Evolutionary conservation across 768 basidiomycete species (phyloP).

Genomic region (Glaciozyma martinii): DNA sequence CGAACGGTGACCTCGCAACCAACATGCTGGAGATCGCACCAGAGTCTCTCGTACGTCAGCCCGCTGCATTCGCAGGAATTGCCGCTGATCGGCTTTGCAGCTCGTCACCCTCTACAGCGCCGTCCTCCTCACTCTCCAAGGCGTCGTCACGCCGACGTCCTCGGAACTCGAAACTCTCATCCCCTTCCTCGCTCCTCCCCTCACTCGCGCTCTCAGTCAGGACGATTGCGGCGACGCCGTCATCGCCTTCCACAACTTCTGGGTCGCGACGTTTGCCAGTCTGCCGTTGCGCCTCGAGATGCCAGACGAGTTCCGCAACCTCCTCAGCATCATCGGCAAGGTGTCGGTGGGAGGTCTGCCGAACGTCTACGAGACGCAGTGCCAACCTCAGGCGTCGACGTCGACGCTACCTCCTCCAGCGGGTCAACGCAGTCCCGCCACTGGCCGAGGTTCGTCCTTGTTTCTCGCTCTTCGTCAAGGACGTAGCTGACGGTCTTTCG

Average conservation of each 20-base stretch:
- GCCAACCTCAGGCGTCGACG: background rate
- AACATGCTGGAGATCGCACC: too few species aligned
- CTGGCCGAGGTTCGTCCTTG: background rate
- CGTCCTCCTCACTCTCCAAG: too few species aligned
- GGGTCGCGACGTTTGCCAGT: constrained; percentile 7
- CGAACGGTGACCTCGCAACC: too few species aligned
- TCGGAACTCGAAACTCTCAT: background rate
- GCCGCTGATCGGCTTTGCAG: too few species aligned
- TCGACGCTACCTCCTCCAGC: background rate
- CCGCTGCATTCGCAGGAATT: too few species aligned
- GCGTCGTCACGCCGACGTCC: background rate
- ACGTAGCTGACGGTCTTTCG: background rate
- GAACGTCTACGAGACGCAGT: constrained; percentile 4
- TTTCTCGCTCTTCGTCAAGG: too few species aligned
- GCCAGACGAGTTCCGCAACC: constrained; percentile 1
- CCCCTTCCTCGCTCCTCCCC: background rate
- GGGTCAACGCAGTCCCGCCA: background rate
- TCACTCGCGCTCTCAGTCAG: background rate
- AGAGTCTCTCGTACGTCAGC: too few species aligned
- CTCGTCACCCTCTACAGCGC: too few species aligned
- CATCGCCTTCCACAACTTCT: constrained; percentile 14
- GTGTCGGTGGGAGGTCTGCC: background rate
- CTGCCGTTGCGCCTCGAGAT: background rate
- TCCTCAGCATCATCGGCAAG: background rate
- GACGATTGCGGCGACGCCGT: background rate